These are phyloP conservation scores for Porodaedalea pini DNA, from an alignment of 1,284 basidiomycete genomes.

Conservation along the genomic window DNA sequence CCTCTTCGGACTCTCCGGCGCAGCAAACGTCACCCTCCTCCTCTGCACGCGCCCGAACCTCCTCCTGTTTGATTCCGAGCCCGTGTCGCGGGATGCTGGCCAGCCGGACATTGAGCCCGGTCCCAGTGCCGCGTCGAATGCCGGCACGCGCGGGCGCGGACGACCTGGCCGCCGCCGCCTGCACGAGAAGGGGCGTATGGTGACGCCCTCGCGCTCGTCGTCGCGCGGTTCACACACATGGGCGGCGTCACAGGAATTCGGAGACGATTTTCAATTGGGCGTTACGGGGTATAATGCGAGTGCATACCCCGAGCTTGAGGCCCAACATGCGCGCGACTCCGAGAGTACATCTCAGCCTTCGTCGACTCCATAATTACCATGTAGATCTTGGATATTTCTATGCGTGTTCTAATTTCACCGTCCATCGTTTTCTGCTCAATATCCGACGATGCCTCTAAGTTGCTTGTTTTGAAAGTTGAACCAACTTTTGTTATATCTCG, in stretches of 20 bases:
- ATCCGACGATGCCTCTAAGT: too few relatives aligned
- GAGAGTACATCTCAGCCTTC: too few relatives aligned
- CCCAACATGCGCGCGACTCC: too few relatives aligned
- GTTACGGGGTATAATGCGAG: neutral
- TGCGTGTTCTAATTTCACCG: too few relatives aligned
- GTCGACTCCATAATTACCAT: too few relatives aligned
- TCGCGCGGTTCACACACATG: neutral
- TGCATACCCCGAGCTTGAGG: too few relatives aligned
- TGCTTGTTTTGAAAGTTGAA: too few relatives aligned
- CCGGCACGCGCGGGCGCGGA: neutral
- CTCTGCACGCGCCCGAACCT: constrained; percentile 12
- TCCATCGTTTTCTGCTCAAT: too few relatives aligned
- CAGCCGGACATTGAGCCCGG: neutral
- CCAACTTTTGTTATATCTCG: too few relatives aligned
- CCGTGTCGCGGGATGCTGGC: neutral
- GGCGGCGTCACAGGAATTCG: neutral
- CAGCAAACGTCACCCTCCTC: constrained; percentile 13
- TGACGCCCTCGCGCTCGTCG: constrained; percentile 9
- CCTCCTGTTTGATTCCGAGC: constrained; percentile 17
- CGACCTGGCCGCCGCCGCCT: neutral
- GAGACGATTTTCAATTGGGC: neutral
- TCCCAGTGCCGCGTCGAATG: neutral
- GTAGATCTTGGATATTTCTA: too few relatives aligned
- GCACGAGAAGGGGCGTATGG: constrained; percentile 7
- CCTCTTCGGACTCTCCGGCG: constrained; percentile 27